Evolutionary conservation across 352 stramenopile species (phyloP).

Genomic region (Pythium monospermum): DNA sequence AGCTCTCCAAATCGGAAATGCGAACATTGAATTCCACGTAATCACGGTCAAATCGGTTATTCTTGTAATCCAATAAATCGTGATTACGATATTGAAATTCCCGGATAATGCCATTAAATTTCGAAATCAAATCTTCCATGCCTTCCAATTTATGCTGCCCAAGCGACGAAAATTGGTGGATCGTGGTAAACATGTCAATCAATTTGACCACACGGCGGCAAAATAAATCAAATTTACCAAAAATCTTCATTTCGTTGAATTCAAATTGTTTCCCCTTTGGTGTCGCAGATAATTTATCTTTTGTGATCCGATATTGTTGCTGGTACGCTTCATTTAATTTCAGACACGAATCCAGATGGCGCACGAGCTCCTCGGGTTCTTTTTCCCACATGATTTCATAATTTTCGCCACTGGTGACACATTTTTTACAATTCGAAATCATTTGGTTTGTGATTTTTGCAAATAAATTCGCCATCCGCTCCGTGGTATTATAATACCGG

Average conservation of each 20-base stretch:
- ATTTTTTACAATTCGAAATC: conserved; percentile 97
- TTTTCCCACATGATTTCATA: conserved; percentile 94
- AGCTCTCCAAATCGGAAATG: conserved; percentile 94
- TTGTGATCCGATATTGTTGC: conserved; percentile 97
- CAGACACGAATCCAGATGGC: conserved; percentile 93
- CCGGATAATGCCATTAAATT: conserved; percentile 96
- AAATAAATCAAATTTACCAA: conserved; percentile 98
- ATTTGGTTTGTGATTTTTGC: conserved; percentile 99
- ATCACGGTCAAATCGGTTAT: conserved; percentile 97
- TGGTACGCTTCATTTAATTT: conserved; percentile 99
- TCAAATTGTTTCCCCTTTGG: conserved; percentile 98
- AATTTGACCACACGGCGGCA: conserved; percentile 97
- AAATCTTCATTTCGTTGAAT: conserved; percentile 99
- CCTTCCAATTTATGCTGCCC: conserved; percentile 91
- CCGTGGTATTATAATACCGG: conserved; percentile 98
- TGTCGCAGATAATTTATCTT: conserved; percentile 94
- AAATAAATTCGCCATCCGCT: conserved; percentile 96
- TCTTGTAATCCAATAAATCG: conserved; percentile 97
- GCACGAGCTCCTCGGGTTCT: conserved; percentile 93
- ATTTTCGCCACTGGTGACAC: conserved; percentile 81
- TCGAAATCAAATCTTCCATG: conserved; percentile 88
- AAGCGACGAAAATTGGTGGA: conserved; percentile 94
- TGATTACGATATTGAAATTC: conserved; percentile 97
- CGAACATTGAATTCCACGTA: conserved; percentile 95
- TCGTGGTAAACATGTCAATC: conserved; percentile 99